Percentiles rank a stretch among this genome's conserved stretches.
Evolutionary conservation across 805 yeast species (phyloP).

Genomic region (Sugiyamaella boreocaroliniensis): DNA sequence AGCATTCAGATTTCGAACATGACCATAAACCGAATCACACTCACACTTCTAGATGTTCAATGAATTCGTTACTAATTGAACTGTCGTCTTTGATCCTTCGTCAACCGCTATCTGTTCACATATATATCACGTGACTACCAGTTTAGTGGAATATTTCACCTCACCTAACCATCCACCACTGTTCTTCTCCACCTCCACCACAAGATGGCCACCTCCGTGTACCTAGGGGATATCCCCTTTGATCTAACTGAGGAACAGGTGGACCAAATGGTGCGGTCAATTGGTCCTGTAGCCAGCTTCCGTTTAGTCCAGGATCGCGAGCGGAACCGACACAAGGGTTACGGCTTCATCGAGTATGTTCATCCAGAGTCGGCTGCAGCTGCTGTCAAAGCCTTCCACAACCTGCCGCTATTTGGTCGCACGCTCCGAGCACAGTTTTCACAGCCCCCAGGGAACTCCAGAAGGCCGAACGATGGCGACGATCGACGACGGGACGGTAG

Average conservation of each 20-base stretch:
- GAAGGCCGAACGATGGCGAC: background rate
- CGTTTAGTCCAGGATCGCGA: constrained; percentile 21
- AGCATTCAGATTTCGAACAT: no score
- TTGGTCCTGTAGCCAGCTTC: constrained; percentile 19
- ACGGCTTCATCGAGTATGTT: constrained; percentile 22
- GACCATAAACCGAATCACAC: no score
- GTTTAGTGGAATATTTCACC: no score
- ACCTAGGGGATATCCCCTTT: constrained; percentile 26
- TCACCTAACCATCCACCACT: no score
- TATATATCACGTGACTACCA: no score
- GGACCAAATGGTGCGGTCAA: constrained; percentile 6
- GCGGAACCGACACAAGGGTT: constrained; percentile 19
- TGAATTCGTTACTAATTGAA: no score
- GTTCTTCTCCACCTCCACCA: background rate
- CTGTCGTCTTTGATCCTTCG: no score
- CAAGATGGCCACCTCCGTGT: constrained; percentile 9
- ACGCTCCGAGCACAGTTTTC: constrained; percentile 22
- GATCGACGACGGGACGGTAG: constrained; percentile 3
- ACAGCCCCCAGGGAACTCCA: background rate
- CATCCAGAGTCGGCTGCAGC: constrained; percentile 15
- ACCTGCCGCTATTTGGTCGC: constrained; percentile 15
- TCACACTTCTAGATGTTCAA: no score
- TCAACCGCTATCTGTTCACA: no score
- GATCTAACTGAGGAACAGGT: constrained; percentile 22
- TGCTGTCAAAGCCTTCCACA: constrained; percentile 18